Evolutionary conservation across 2,329 filamentous ascomycete species (phyloP), one percentile per base, ranked within the genome.

Genomic region (Diaporthe sp.): DNA sequence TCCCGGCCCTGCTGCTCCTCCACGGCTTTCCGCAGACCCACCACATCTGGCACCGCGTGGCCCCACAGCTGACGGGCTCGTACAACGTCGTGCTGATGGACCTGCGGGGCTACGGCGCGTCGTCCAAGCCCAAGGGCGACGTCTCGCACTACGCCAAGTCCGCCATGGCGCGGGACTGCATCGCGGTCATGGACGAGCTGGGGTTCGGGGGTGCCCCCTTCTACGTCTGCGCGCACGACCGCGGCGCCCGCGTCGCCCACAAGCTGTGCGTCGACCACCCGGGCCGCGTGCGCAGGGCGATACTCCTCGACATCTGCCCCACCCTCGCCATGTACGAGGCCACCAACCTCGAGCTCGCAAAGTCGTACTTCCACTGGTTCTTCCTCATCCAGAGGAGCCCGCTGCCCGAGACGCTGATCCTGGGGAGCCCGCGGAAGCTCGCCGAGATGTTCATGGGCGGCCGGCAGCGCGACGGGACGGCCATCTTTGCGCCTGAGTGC

Each of bases 331-430:
- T 90, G 86, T 91, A 86, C 81, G 81, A 82, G 65, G 80, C 84
- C 22, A 85, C 84, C 4, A 76, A 85, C 69, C 77, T 83, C 6
- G 79, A 80, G 0, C 87, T 89, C 74, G 86, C 88, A 1, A 82
- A 82, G 37, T 83, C 84, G 0, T 91, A 90, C 79, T 91, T 87
- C 77, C 89, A 91, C 80, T 91, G 89, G 89, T 90, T 89, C 70
- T 87, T 91, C 76, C 83, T 91, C 27, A 88, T 90, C 12, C 89
- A 91, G 78, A 79, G 81, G 0, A 81, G 81, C 7, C 87, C 89
- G 0, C 83, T 91, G 7, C 89, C 87, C 0, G 88, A 90, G 77
- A 84, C 83, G 53, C 80, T 89, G 61, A 85, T 86, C 75, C 80
- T 80, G 0, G 80, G 78, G 0, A 78, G 81, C 32, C 84, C 85